Percentiles rank a stretch among this genome's conserved stretches.
These are phyloP conservation scores for Aspergillus sp. DNA, from an alignment of 2,329 filamentous ascomycete genomes.

Conservation along the genomic window DNA sequence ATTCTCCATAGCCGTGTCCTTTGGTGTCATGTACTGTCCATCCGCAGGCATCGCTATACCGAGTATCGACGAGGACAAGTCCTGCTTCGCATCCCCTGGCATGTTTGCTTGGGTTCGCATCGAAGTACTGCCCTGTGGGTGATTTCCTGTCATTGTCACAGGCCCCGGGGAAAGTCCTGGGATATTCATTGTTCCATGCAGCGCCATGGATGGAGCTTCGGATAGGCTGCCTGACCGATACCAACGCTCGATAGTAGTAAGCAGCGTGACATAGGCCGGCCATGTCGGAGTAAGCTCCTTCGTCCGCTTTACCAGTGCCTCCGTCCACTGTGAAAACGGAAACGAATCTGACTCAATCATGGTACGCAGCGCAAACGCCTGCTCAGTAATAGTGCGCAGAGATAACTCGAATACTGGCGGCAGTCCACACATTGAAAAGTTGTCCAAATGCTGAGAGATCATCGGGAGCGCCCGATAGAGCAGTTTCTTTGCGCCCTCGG, in stretches of 20 bases:
- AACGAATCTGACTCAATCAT: conserved; percentile 25
- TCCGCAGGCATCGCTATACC: conserved; percentile 29
- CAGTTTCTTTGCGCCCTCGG: conserved; percentile 31
- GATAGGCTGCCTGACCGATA: conserved; percentile 15
- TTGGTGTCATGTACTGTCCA: conserved; percentile 25
- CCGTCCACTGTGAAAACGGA: conserved; percentile 29
- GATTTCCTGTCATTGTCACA: conserved; percentile 3
- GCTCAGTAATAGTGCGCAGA: conserved; percentile 30
- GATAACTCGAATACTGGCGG: conserved; percentile 34
- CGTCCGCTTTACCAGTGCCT: conserved; percentile 25
- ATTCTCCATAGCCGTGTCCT: conserved; percentile 25
- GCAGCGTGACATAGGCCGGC: conserved; percentile 29
- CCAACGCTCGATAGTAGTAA: conserved; percentile 23
- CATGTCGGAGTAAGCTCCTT: conserved; percentile 21
- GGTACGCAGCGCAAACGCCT: conserved; percentile 24
- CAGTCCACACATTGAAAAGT: conserved; percentile 30
- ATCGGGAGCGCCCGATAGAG: conserved; percentile 30
- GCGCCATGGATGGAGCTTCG: conserved; percentile 5
- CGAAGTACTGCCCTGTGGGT: conserved; percentile 3
- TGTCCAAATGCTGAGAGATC: conserved; percentile 31
- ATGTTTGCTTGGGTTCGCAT: conserved; percentile 7
- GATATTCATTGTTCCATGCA: conserved; percentile 2
- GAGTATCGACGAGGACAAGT: conserved; percentile 22
- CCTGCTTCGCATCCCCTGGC: conserved; percentile 11
- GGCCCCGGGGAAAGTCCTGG: conserved; percentile 1